Conservation (phyloP, 768 basidiomycete genomes). For the Mycena venus region DNA sequence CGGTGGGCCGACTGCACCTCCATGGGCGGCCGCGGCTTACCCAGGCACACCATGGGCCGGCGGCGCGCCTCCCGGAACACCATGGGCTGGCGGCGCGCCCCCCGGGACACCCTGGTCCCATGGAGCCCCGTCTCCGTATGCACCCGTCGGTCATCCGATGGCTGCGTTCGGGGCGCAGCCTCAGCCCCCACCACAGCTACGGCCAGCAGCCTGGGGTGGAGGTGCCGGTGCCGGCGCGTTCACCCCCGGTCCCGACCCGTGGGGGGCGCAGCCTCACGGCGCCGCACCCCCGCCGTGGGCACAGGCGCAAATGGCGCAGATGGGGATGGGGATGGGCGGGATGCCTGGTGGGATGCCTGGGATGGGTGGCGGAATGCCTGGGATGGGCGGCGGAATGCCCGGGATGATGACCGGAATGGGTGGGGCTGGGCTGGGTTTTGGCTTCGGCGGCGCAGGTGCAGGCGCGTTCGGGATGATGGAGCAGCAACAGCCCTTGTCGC, state of each 20-base stretch:
- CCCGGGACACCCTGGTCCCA: slow-evolving; percentile 26
- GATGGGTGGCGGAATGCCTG: background rate
- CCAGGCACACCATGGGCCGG: slow-evolving; percentile 21
- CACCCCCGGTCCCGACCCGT: slow-evolving; percentile 29
- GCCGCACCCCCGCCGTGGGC: slow-evolving; percentile 24
- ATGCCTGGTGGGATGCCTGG: slow-evolving; percentile 14
- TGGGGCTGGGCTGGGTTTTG: slow-evolving; percentile 11
- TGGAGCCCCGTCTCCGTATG: slow-evolving; percentile 28
- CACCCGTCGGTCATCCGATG: slow-evolving; percentile 16
- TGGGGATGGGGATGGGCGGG: background rate
- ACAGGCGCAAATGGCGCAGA: background rate
- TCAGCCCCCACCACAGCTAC: background rate
- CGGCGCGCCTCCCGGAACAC: slow-evolving; percentile 12
- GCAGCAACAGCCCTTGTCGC: slow-evolving; percentile 25
- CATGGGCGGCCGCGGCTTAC: background rate
- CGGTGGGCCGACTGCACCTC: background rate
- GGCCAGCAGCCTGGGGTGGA: slow-evolving; percentile 5
- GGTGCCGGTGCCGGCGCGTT: background rate
- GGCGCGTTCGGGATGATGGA: slow-evolving; percentile 23
- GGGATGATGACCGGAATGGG: slow-evolving; percentile 19
- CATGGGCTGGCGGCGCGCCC: slow-evolving; percentile 10
- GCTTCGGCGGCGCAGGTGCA: slow-evolving; percentile 7
- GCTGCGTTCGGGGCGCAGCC: background rate
- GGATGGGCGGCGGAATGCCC: slow-evolving; percentile 22
- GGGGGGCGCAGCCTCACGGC: slow-evolving; percentile 12